Conservation (phyloP, 306 rosid genomes). For the Trifolium fragiferum region DNA sequence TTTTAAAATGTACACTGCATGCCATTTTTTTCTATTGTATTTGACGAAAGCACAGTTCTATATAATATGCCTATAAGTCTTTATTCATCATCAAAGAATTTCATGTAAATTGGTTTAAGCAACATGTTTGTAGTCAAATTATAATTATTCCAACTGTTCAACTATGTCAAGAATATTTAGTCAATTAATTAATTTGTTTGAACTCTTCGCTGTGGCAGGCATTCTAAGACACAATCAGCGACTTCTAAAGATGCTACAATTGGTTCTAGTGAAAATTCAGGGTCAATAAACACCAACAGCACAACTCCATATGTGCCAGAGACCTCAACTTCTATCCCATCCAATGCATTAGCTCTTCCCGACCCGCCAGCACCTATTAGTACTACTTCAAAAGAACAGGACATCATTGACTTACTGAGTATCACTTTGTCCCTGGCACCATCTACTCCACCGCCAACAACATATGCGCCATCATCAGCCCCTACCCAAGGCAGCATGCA, state of each 20-base stretch:
- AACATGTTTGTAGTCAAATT: constrained; percentile 7
- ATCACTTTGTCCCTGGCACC: constrained; percentile 67
- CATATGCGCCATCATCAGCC: constrained; percentile 45
- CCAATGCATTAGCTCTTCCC: constrained; percentile 68
- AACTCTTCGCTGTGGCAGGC: constrained; percentile 63
- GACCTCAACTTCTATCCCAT: constrained; percentile 50
- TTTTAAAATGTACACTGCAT: background rate
- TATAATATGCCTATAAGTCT: background rate
- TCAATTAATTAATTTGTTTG: constrained; percentile 18
- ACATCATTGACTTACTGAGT: constrained; percentile 86
- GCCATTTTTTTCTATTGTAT: constrained; percentile 14
- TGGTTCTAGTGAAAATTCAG: constrained; percentile 49
- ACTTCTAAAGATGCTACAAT: constrained; percentile 51
- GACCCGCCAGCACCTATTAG: constrained; percentile 67
- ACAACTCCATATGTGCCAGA: constrained; percentile 46
- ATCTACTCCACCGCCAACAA: constrained; percentile 51
- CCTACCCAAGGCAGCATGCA: constrained; percentile 58
- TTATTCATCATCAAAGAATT: constrained; percentile 6
- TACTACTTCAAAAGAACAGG: constrained; percentile 70
- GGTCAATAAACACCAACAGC: background rate
- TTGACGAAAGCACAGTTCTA: constrained; percentile 23
- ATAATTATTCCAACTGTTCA: constrained; percentile 16
- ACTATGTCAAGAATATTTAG: background rate
- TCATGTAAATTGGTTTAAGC: constrained; percentile 10
- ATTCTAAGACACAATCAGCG: constrained; percentile 56